Evolutionary conservation across 2,329 filamentous ascomycete species (phyloP), one percentile per base, ranked within the genome.

Genomic region (Pseudonectria buxi): DNA sequence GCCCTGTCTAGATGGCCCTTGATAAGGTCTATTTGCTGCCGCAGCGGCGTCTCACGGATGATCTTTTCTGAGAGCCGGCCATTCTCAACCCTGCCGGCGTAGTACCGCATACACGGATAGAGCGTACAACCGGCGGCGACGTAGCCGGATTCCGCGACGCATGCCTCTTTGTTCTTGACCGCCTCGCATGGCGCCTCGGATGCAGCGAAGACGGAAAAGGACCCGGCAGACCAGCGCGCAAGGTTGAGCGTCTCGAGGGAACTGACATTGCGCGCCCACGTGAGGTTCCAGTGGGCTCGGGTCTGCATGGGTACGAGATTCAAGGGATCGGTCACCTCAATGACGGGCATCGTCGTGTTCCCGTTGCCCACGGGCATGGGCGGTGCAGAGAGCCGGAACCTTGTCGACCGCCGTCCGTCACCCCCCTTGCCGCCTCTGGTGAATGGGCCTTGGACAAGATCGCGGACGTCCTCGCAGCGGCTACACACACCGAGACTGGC

Each of bases 51-150:
- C 13, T 11, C 16, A 6, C 28, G 28, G 16, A 32, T n/a, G 10
- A 32, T 14, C 24, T 24, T 24, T 16, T 35, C 33, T 11, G 25
- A 14, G 9, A 39, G 32, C 6, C 10, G 25, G 6, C 36, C 32
- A 15, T 35, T 18, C 11, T 16, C 13, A 9, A 39, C 36, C 3
- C 12, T 12, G 13, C 32, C 36, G 4, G 24, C 24, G 12, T 39
- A 35, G 36, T 39, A 26, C 18, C 30, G 35, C 30, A 39, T 30
- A 22, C 36, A 39, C 9, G 36, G 36, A 10, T 39, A 39, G 15
- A 39, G 10, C n/a, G 33, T 32, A 9, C 37, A 39, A 10, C 28
- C 24, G 7, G 37, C 28, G 5, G 37, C 37, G 15, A 35, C 11
- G 16, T 35, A 39, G 28, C 31, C 37, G 14, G 37, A 35, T 7